phyloP scores from a whole-genome alignment of 1,284 basidiomycete genomes.

The Irpex rosettiformis region DNA sequence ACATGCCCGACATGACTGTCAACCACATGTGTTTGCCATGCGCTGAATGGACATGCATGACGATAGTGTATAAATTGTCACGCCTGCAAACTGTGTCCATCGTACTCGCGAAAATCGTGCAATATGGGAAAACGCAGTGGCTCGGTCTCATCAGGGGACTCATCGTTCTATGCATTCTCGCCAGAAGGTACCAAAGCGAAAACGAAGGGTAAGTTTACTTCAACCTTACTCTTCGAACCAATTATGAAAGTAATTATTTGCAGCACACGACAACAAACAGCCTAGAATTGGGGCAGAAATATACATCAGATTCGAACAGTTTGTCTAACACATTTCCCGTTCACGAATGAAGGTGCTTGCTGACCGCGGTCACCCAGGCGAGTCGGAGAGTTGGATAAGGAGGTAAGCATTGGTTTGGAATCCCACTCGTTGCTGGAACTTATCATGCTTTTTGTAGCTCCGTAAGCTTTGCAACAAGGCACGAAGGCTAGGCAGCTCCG shows the following conservation, averaged over 20 bases:
- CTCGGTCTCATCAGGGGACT: not conserved
- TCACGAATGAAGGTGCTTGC: not conserved
- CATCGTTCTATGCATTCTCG: not conserved
- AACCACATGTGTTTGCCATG: not conserved
- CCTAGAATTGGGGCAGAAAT: not conserved
- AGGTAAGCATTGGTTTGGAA: not conserved
- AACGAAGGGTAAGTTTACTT: not conserved
- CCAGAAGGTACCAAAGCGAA: not conserved
- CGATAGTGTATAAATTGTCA: not conserved
- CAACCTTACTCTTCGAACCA: not conserved
- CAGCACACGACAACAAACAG: not conserved
- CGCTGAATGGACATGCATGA: not conserved
- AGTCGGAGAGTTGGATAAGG: not conserved
- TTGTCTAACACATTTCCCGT: not conserved
- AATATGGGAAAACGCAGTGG: not conserved
- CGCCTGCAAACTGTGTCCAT: not conserved
- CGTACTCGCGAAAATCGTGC: too few species aligned
- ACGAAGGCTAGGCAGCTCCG: constrained; percentile 66
- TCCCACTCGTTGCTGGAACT: not conserved
- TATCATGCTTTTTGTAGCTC: constrained; percentile 35
- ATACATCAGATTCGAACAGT: not conserved
- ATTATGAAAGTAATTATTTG: not conserved
- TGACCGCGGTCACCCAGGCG: not conserved
- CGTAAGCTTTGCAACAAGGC: constrained; percentile 69
- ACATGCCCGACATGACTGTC: not conserved